phyloP scores from a whole-genome alignment of 129 eudicot species.

The Logfia minima region DNA sequence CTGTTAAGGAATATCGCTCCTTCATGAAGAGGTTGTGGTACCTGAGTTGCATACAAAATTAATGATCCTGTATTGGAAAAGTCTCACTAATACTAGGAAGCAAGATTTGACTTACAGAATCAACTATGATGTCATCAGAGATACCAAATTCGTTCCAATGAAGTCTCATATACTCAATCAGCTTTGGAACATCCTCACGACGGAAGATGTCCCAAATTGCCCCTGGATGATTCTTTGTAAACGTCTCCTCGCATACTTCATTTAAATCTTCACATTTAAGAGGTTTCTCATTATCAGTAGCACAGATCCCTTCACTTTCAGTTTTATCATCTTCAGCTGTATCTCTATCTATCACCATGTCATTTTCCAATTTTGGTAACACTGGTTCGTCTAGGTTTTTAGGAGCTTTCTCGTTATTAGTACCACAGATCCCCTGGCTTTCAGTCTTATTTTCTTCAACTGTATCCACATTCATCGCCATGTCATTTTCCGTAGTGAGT shows the following conservation, averaged over 20 bases:
- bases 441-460: constrained; percentile 36
- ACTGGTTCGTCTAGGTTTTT: constrained; percentile 4
- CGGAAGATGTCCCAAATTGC: constrained; percentile 89
- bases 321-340: constrained; percentile 33
- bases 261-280: constrained; percentile 47
- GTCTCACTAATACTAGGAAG: neutral
- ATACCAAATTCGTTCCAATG: constrained; percentile 61
- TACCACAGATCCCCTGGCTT: constrained; percentile 13
- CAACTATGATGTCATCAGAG: constrained; percentile 37
- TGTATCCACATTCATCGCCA: constrained; percentile 35
- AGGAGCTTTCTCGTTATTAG: neutral
- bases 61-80: neutral
- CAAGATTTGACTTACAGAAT: constrained; percentile 42
- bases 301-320: constrained; percentile 32
- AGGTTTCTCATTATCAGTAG: constrained; percentile 30
- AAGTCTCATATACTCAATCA: constrained; percentile 55
- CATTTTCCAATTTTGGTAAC: constrained; percentile 32
- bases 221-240: constrained; percentile 51
- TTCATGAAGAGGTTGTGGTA: constrained; percentile 53
- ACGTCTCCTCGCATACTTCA: constrained; percentile 26
- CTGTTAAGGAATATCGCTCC: constrained; percentile 54
- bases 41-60: constrained; percentile 26
- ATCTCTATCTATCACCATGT: constrained; percentile 32
- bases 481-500: constrained; percentile 24
- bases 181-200: constrained; percentile 75